A percentile compares a stretch with the other conserved stretches of the same genome.
phyloP scores from a whole-genome alignment of 495 filamentous ascomycete species.

The Acidiella bohemica region DNA sequence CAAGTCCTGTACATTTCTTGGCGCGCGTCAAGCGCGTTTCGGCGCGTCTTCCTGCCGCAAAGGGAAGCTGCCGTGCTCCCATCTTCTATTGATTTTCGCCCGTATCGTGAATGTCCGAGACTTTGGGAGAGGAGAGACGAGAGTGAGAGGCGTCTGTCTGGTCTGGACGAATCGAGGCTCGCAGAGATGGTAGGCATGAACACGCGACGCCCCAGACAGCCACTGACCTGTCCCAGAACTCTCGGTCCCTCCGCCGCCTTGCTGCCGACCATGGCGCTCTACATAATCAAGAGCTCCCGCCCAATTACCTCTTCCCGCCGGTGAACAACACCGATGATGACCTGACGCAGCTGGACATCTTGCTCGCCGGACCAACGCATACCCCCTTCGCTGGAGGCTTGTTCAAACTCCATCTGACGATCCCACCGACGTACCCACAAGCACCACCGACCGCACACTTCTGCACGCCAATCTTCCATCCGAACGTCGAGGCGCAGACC shows the following conservation, averaged over 20 bases:
- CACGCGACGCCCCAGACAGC: too few species aligned
- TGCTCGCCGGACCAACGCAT: conserved; percentile 48
- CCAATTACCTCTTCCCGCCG: conserved; percentile 51
- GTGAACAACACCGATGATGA: conserved; percentile 36
- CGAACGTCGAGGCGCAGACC: conserved; percentile 54
- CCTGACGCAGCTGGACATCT: conserved; percentile 44
- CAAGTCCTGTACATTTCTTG: too few species aligned
- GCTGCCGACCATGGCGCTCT: conserved; percentile 51
- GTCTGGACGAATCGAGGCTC: too few species aligned
- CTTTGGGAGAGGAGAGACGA: too few species aligned
- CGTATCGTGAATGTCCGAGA: too few species aligned
- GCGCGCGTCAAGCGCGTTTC: too few species aligned
- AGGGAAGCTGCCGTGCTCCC: too few species aligned
- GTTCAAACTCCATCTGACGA: conserved; percentile 48
- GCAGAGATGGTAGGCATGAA: too few species aligned
- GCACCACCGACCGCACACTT: conserved; percentile 55
- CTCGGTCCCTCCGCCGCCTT: conserved; percentile 47
- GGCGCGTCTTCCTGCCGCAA: too few species aligned
- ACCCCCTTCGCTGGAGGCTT: conserved; percentile 50
- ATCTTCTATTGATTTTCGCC: too few species aligned
- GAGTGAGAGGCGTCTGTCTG: too few species aligned
- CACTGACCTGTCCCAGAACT: too few species aligned
- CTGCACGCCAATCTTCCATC: conserved; percentile 57
- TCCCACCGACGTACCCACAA: conserved; percentile 51
- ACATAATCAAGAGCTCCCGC: conserved; percentile 43